Evolutionary conservation across 164 flowering plant species (phyloP).

Genomic region (Tetracentron sinense): DNA sequence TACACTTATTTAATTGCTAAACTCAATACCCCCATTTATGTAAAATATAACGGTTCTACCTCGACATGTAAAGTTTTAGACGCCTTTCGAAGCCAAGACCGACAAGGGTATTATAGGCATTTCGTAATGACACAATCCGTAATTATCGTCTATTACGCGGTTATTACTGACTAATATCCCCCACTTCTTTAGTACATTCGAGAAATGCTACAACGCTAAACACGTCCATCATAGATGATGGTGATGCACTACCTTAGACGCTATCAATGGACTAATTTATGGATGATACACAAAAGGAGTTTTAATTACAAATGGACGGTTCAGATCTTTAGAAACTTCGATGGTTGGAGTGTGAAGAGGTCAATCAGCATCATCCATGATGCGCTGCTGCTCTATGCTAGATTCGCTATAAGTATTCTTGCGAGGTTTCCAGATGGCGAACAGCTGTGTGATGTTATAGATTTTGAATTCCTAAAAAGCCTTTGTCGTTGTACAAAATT

Average conservation of each 20-base stretch:
- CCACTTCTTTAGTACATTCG: background rate
- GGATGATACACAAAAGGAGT: background rate
- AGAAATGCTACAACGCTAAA: background rate
- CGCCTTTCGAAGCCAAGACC: background rate
- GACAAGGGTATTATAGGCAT: background rate
- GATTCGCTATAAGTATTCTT: background rate
- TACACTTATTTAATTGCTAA: background rate
- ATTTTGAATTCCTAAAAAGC: slow-evolving; percentile 5
- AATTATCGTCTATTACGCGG: background rate
- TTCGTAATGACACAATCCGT: background rate
- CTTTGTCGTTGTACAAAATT: background rate
- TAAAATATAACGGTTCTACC: background rate
- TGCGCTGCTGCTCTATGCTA: slow-evolving; percentile 19
- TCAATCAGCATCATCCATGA: background rate
- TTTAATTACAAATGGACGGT: background rate
- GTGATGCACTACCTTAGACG: background rate
- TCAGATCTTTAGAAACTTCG: background rate
- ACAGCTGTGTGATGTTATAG: slow-evolving; percentile 24
- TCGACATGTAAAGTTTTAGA: background rate
- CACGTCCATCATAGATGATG: background rate
- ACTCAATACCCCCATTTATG: background rate
- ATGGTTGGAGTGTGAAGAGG: background rate
- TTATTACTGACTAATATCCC: too few species aligned
- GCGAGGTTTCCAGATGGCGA: slow-evolving; percentile 29
- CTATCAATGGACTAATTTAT: background rate